Conservation (phyloP, 352 stramenopile genomes). For the Globisporangium rhizosaccharum region DNA sequence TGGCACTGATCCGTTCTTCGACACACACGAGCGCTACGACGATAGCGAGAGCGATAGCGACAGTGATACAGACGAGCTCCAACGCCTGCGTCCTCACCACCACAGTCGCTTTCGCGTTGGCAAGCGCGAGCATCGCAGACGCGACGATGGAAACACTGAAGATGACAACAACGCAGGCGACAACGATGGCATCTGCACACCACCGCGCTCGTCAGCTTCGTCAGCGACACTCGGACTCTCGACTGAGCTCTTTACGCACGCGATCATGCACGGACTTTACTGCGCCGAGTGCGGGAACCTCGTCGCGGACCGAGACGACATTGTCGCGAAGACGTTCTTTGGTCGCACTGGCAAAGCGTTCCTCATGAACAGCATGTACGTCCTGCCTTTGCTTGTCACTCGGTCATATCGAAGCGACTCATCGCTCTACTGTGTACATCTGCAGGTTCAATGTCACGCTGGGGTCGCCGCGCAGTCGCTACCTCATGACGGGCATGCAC, state of each 20-base stretch:
- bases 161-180: background rate
- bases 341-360: slow-evolving; percentile 70
- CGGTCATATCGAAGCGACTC: background rate
- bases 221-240: slow-evolving; percentile 23
- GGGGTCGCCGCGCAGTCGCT: slow-evolving; percentile 53
- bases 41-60: slow-evolving; percentile 1
- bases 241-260: slow-evolving; percentile 38
- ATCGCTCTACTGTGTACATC: background rate
- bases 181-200: background rate
- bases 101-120: background rate
- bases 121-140: background rate
- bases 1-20: slow-evolving; percentile 7
- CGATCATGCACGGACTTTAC: slow-evolving; percentile 47
- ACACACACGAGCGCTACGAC: slow-evolving; percentile 10
- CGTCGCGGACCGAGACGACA: slow-evolving; percentile 59
- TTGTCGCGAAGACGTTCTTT: slow-evolving; percentile 79
- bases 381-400: background rate
- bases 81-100: too few relatives aligned
- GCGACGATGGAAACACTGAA: background rate
- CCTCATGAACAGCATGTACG: slow-evolving; percentile 75
- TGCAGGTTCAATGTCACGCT: slow-evolving; percentile 63
- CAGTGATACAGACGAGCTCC: background rate
- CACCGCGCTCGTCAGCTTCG: too few relatives aligned
- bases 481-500: slow-evolving; percentile 81
- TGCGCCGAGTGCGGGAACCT: slow-evolving; percentile 60